Conservation (phyloP, 192 early-diverging fungal species). For the Gryganskiella cystojenkinii region DNA sequence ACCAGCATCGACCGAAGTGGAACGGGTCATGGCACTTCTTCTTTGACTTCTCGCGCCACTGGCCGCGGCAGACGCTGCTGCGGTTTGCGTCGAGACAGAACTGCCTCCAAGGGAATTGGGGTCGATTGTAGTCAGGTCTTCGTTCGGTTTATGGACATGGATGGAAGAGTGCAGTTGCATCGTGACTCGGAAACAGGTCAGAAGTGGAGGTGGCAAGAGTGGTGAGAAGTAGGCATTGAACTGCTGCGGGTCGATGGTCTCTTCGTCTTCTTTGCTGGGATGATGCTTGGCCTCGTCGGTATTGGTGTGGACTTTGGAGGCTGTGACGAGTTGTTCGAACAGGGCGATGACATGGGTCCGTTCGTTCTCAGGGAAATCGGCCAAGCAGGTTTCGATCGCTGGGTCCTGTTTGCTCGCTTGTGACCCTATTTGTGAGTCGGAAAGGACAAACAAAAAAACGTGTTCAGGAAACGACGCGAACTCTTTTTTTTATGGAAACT, state of each 20-base stretch:
- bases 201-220: constrained; percentile 29
- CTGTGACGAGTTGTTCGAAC: constrained; percentile 30
- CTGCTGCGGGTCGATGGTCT: constrained; percentile 29
- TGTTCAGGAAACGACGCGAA: not conserved
- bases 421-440: constrained; percentile 16
- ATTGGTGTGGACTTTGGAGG: not conserved
- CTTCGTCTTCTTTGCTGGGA: not conserved
- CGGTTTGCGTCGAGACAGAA: not conserved
- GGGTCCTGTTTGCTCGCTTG: constrained; percentile 49
- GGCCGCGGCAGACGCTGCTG: not conserved
- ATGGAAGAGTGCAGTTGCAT: constrained; percentile 45
- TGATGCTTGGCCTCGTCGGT: constrained; percentile 1
- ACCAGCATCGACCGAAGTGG: constrained; percentile 29
- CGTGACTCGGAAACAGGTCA: constrained; percentile 39
- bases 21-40: constrained; percentile 18
- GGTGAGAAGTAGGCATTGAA: constrained; percentile 37
- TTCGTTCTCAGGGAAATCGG: constrained; percentile 42
- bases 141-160: constrained; percentile 10
- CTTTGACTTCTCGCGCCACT: not conserved
- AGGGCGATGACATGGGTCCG: constrained; percentile 17
- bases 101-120: not conserved
- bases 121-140: not conserved
- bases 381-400: constrained; percentile 32
- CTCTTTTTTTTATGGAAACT: not conserved
- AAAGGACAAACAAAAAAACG: not conserved